Conservation (phyloP, 768 basidiomycete species). For the Lactarius tabidus region DNA sequence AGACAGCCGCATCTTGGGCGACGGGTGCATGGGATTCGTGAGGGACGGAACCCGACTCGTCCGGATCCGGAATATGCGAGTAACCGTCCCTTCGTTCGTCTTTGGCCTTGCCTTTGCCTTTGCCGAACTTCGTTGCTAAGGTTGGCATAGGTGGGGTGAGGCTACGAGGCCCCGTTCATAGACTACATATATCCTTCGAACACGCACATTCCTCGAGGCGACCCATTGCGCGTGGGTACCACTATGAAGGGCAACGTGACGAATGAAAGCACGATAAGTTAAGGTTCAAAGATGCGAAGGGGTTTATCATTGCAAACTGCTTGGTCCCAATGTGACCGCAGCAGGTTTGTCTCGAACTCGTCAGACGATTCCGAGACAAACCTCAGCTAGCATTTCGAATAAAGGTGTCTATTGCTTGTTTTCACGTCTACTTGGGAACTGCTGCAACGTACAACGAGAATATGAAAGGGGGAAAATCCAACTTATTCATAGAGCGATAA, state of each 20-base stretch:
- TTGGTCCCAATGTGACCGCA: background rate
- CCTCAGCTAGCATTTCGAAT: background rate
- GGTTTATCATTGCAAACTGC: background rate
- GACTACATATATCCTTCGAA: background rate
- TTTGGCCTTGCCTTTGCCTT: background rate
- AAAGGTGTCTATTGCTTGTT: background rate
- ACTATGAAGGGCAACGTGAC: background rate
- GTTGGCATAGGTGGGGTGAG: background rate
- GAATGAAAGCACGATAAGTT: background rate
- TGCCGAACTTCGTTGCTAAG: background rate
- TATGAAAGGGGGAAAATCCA: background rate
- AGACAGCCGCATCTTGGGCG: background rate
- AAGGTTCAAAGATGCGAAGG: background rate
- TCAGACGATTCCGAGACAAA: no score
- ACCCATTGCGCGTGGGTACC: background rate
- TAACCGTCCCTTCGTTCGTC: background rate
- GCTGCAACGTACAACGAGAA: background rate
- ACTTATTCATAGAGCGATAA: no score
- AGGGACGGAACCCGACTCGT: background rate
- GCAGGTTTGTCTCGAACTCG: background rate
- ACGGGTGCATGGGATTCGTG: background rate
- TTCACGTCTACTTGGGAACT: background rate
- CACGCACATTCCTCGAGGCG: slow-evolving; percentile 5
- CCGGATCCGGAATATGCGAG: background rate
- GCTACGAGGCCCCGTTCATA: background rate